phyloP scores from a whole-genome alignment of 345 rosid genomes.

The Aquilaria sinensis region DNA sequence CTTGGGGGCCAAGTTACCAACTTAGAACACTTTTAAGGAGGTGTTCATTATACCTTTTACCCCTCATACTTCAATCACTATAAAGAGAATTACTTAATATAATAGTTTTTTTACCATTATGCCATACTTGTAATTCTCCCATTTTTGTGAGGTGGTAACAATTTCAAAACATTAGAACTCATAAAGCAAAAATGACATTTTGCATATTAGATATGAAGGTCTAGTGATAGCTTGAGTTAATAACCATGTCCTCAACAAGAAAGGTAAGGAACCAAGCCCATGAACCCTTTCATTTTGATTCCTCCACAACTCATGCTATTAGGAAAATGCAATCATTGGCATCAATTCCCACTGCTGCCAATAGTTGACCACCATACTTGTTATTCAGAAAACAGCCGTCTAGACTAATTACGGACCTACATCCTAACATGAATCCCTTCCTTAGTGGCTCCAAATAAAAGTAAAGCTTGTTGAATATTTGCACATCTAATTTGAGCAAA shows the following conservation, averaged over 20 bases:
- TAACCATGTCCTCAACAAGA: neutral
- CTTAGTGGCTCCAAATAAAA: neutral
- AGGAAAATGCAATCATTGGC: neutral
- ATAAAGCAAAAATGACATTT: neutral
- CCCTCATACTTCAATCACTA: no score
- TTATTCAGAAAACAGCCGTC: neutral
- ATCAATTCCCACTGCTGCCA: neutral
- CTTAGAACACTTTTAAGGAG: no score
- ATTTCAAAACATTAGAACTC: neutral
- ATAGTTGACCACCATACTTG: neutral
- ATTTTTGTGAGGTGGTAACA: neutral
- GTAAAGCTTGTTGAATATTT: neutral
- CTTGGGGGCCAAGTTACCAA: no score
- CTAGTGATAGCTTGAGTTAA: neutral
- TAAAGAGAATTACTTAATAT: no score
- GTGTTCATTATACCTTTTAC: no score
- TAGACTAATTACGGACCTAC: neutral
- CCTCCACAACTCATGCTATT: neutral
- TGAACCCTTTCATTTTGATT: neutral
- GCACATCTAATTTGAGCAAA: no score
- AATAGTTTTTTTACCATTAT: no score
- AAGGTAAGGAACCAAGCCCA: neutral
- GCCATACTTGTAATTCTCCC: no score
- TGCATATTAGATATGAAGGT: neutral
- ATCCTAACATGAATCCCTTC: neutral